These are phyloP conservation scores for Cardamine occulta DNA, from an alignment of 345 rosid species.

Conservation along the genomic window DNA sequence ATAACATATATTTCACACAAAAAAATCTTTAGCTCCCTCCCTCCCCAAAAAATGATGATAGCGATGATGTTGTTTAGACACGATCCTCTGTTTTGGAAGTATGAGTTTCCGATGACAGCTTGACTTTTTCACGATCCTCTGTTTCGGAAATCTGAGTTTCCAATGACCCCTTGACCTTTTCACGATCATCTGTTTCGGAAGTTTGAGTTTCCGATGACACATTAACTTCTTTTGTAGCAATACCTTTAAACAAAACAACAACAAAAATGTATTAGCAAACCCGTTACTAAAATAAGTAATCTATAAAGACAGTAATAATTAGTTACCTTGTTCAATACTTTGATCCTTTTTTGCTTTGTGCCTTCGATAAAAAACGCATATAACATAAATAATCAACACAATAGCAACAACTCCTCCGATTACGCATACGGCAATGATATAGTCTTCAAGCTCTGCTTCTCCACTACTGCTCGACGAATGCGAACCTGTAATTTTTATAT, in stretches of 20 bases:
- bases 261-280: not conserved
- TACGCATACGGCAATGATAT: no score
- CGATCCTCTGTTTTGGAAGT: not conserved
- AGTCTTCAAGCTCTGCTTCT: no score
- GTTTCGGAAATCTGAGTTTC: not conserved
- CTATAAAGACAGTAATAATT: not conserved
- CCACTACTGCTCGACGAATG: no score
- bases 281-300: not conserved
- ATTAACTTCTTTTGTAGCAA: not conserved
- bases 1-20: no score
- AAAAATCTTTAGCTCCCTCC: not conserved
- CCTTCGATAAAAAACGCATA: not conserved
- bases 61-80: conserved; percentile 10
- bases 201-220: not conserved
- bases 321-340: conserved; percentile 10
- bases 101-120: not conserved
- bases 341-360: conserved; percentile 14
- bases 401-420: no score
- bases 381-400: conserved; percentile 7
- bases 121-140: conserved; percentile 7
- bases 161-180: not conserved
- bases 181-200: not conserved
- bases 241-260: not conserved
- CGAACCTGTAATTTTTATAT: no score
- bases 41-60: not conserved